phyloP scores from a whole-genome alignment of 495 filamentous ascomycete species.

The Podospora pseudocomata region DNA sequence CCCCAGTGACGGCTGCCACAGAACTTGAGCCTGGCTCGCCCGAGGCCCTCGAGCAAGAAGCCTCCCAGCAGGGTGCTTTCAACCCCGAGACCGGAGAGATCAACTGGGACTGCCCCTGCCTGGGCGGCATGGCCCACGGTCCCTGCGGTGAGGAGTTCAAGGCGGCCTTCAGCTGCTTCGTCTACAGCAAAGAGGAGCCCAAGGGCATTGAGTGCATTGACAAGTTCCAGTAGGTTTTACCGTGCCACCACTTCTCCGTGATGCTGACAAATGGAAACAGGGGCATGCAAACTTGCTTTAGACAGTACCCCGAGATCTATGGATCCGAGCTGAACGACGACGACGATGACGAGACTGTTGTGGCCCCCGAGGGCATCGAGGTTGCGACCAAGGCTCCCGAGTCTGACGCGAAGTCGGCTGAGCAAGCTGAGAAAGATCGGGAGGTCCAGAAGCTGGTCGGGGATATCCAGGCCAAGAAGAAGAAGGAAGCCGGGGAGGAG shows the following conservation, averaged over 20 bases:
- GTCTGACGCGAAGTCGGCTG: constrained; percentile 10
- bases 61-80: constrained; percentile 82
- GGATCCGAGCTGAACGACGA: constrained; percentile 85
- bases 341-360: constrained; percentile 48
- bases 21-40: constrained; percentile 31
- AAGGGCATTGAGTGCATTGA: constrained; percentile 99
- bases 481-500: not conserved
- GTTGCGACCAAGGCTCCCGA: not conserved
- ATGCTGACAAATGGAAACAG: constrained; percentile 41
- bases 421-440: not conserved
- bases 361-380: constrained; percentile 16
- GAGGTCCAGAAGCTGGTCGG: not conserved
- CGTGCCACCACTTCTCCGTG: not conserved
- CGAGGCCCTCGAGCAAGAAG: constrained; percentile 73
- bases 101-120: constrained; percentile 98
- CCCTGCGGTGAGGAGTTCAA: constrained; percentile 95
- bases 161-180: constrained; percentile 94
- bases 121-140: constrained; percentile 95
- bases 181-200: constrained; percentile 89
- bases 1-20: constrained; percentile 18
- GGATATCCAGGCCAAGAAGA: constrained; percentile 13
- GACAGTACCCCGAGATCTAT: constrained; percentile 85
- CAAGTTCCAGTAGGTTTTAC: constrained; percentile 79
- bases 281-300: constrained; percentile 96
- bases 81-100: constrained; percentile 99